These are phyloP conservation scores for Austroboletus olivaceoglutinosus DNA, from an alignment of 1,284 basidiomycete species.

Conservation along the genomic window DNA sequence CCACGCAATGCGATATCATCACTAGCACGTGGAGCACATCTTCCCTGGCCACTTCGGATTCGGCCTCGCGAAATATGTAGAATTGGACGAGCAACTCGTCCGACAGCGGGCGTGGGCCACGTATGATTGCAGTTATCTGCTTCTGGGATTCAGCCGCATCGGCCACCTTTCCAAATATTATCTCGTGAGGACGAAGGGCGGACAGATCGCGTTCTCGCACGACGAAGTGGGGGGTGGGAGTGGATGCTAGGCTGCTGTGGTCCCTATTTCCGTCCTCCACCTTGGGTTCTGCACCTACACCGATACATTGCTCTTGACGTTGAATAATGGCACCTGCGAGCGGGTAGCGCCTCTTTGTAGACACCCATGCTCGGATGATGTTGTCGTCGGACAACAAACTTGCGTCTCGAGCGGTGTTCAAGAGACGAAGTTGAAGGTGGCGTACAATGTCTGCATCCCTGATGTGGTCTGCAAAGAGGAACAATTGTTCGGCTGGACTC, in stretches of 20 bases:
- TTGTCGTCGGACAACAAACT: conserved; percentile 6
- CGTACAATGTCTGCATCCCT: conserved; percentile 1
- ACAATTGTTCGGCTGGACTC: conserved; percentile 4
- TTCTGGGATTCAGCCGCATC: conserved; percentile 9
- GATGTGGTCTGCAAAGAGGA: too few relatives aligned
- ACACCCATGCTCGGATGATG: conserved; percentile 17
- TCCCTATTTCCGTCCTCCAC: neutral
- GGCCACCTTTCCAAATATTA: conserved; percentile 8
- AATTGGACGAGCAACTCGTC: conserved; percentile 17
- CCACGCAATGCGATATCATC: conserved; percentile 17
- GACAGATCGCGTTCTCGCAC: conserved; percentile 19
- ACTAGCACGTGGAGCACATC: conserved; percentile 19
- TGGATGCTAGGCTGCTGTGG: neutral
- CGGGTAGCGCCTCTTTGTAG: conserved; percentile 21
- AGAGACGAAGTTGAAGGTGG: conserved; percentile 9
- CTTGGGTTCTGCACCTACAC: too few relatives aligned
- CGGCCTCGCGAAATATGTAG: conserved; percentile 7
- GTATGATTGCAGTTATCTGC: neutral
- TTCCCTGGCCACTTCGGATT: neutral
- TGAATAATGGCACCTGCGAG: conserved; percentile 18
- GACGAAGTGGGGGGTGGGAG: conserved; percentile 10
- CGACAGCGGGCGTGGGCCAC: conserved; percentile 20
- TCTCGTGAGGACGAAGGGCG: conserved; percentile 5
- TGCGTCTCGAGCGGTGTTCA: conserved; percentile 6
- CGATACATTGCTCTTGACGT: neutral